Percentiles rank a stretch among this genome's conserved stretches.
phyloP scores from a whole-genome alignment of 163 green algal species.

The Trebouxia gelatinosa region DNA sequence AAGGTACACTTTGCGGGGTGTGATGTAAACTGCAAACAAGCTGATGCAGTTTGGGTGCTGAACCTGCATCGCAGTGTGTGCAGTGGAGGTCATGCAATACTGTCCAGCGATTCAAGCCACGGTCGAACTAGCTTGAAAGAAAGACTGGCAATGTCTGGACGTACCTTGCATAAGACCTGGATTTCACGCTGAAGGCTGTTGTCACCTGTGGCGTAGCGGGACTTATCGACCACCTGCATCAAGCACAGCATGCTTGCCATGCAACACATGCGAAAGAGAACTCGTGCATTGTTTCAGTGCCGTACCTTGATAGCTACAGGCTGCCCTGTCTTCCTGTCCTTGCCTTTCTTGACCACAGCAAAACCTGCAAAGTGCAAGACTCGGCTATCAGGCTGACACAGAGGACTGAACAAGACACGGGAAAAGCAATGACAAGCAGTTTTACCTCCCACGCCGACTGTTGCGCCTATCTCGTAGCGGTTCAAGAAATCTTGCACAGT shows the following conservation, averaged over 20 bases:
- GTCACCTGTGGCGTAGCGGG: constrained; percentile 70
- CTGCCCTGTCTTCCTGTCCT: constrained; percentile 63
- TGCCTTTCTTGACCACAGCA: constrained; percentile 42
- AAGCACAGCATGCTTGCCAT: neutral
- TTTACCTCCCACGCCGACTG: constrained; percentile 73
- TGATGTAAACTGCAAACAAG: constrained; percentile 76
- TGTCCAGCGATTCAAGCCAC: too few species aligned
- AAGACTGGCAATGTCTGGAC: too few species aligned
- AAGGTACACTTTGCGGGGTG: constrained; percentile 74
- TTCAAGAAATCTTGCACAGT: constrained; percentile 76
- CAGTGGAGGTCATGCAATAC: too few species aligned
- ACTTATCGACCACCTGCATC: constrained; percentile 78
- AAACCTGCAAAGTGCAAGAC: constrained; percentile 8
- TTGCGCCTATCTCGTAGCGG: constrained; percentile 74
- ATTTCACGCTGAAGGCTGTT: constrained; percentile 79
- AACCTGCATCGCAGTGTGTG: constrained; percentile 62
- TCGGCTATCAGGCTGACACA: neutral
- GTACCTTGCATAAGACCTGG: constrained; percentile 72
- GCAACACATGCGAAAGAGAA: neutral
- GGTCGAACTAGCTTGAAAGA: too few species aligned
- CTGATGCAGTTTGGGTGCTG: constrained; percentile 80
- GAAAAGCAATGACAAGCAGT: neutral
- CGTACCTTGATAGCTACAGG: constrained; percentile 77
- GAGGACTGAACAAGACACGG: neutral
- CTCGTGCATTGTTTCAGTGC: neutral